phyloP scores from a whole-genome alignment of 2,329 filamentous ascomycete species.

The Aureobasidium sp. region DNA sequence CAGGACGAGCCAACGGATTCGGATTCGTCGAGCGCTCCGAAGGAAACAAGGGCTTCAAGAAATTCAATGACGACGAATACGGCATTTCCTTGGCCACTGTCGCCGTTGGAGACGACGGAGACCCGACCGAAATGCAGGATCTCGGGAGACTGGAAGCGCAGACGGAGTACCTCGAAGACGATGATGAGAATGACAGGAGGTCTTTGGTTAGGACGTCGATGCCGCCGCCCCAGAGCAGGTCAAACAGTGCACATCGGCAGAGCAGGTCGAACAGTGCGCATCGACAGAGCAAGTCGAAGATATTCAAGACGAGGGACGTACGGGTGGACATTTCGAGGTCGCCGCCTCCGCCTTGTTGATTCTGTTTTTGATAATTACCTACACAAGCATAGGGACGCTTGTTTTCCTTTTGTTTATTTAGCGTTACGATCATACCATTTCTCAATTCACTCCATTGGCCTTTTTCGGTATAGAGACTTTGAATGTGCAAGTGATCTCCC shows the following conservation, averaged over 20 bases:
- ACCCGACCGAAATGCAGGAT: not conserved
- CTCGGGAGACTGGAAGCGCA: not conserved
- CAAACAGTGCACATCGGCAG: not conserved
- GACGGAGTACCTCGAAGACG: not conserved
- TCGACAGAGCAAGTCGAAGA: constrained; percentile 1
- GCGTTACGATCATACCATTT: not conserved
- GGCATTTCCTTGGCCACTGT: constrained; percentile 1
- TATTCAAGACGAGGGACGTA: constrained; percentile 6
- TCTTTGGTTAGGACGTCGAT: not conserved
- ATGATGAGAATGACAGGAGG: not conserved
- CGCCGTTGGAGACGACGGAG: not conserved
- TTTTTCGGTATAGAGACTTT: too few species aligned
- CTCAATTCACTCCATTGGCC: too few species aligned
- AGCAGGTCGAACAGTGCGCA: not conserved
- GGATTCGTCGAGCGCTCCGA: not conserved
- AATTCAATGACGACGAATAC: constrained; percentile 1
- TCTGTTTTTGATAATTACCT: not conserved
- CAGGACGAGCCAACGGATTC: not conserved
- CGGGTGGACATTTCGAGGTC: not conserved
- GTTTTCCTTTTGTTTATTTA: not conserved
- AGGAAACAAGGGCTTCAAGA: not conserved
- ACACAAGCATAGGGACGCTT: not conserved
- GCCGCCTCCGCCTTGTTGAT: not conserved
- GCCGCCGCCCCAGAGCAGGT: not conserved
- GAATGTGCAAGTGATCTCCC: too few species aligned